A percentile compares a stretch with the other conserved stretches of the same genome.
Evolutionary conservation across 2,329 filamentous ascomycete species (phyloP).

Genomic region (Pseudocercospora musae): DNA sequence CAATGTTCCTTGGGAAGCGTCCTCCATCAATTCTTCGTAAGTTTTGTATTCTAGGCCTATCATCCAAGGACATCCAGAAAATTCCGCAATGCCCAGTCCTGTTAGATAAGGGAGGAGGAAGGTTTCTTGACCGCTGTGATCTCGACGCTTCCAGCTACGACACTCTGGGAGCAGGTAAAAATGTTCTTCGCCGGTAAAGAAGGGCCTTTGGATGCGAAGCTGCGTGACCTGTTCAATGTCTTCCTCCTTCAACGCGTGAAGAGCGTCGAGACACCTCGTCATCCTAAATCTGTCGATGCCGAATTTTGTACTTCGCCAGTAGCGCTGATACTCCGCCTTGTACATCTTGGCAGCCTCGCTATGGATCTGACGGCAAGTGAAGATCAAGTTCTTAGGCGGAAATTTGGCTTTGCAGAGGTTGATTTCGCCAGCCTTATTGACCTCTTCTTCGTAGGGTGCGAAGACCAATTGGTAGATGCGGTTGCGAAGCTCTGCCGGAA

Average conservation of each 20-base stretch:
- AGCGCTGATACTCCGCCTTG: background rate
- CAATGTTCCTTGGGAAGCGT: background rate
- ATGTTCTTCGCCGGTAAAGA: too few relatives aligned
- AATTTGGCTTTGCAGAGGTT: background rate
- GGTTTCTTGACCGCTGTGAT: too few relatives aligned
- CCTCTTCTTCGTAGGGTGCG: background rate
- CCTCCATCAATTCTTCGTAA: background rate
- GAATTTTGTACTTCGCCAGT: background rate
- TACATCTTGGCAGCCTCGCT: background rate
- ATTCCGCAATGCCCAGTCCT: too few relatives aligned
- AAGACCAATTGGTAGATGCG: background rate
- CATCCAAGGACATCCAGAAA: too few relatives aligned
- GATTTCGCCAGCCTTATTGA: background rate
- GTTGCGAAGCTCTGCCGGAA: background rate
- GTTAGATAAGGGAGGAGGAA: too few relatives aligned
- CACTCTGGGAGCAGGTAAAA: too few relatives aligned
- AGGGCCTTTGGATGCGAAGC: background rate
- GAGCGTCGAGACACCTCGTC: background rate
- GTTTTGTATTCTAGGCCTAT: too few relatives aligned
- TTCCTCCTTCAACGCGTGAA: background rate
- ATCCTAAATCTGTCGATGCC: accelerated
- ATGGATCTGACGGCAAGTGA: background rate
- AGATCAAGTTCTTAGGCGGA: background rate
- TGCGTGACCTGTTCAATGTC: background rate
- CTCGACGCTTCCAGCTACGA: background rate